Evolutionary conservation across 176 grass and related monocot genomes (phyloP).

Genomic region (Secale cereale): DNA sequence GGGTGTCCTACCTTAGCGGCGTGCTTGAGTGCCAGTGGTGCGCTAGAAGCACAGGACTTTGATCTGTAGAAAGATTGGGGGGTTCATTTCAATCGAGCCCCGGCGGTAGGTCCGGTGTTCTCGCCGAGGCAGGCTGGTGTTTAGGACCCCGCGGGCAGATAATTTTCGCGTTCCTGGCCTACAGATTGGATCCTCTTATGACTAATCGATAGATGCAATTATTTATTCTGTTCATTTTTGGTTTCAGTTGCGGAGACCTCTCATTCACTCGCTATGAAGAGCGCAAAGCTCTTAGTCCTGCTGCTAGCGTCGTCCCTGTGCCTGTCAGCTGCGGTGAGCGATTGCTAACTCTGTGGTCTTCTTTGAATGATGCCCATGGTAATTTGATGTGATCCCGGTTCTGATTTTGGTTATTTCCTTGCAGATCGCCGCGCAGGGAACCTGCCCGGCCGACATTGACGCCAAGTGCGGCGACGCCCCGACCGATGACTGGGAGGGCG

Average conservation of each 20-base stretch:
- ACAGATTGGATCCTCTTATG: neutral
- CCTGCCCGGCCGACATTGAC: slow-evolving; percentile 60
- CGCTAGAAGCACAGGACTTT: neutral
- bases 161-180: neutral
- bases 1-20: neutral
- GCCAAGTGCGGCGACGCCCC: slow-evolving; percentile 41
- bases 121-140: neutral
- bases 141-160: neutral
- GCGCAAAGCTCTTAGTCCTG: slow-evolving; percentile 19
- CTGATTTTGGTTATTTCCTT: too few relatives aligned
- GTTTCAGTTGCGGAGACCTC: neutral
- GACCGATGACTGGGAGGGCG: slow-evolving; percentile 64
- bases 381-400: neutral
- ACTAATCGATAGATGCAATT: too few relatives aligned
- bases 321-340: slow-evolving; percentile 44
- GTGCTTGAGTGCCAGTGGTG: neutral
- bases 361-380: neutral
- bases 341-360: neutral
- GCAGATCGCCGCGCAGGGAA: slow-evolving; percentile 45
- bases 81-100: neutral
- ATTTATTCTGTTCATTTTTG: too few relatives aligned
- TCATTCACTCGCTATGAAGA: slow-evolving; percentile 34
- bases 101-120: neutral
- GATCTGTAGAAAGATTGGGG: neutral
- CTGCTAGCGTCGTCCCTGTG: slow-evolving; percentile 28